Percentiles rank a stretch among this genome's conserved stretches.
Conservation (phyloP, 2,329 filamentous ascomycete genomes). For the Scedosporium aurantiacum region DNA sequence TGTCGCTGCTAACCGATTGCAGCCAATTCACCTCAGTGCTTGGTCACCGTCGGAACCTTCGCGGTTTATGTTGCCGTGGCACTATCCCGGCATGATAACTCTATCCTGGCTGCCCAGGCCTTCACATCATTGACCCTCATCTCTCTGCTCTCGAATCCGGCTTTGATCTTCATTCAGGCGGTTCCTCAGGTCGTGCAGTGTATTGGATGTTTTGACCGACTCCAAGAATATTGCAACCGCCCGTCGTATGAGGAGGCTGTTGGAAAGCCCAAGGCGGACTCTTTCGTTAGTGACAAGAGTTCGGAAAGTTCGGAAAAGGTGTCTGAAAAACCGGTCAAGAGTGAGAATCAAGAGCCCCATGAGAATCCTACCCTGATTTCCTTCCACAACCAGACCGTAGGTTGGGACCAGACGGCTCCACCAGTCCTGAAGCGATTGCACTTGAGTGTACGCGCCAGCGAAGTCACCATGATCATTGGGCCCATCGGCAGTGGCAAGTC, state of each 20-base stretch:
- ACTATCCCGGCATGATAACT: background rate
- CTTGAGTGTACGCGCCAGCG: conserved; percentile 17
- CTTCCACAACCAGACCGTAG: conserved; percentile 5
- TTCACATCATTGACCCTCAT: background rate
- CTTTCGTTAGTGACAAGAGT: background rate
- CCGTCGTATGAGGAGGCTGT: background rate
- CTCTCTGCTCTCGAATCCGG: background rate
- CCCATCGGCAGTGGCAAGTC: conserved; percentile 27
- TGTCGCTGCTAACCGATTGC: background rate
- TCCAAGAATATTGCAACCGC: background rate
- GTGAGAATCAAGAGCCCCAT: background rate
- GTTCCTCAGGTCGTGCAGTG: background rate
- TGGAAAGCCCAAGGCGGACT: background rate
- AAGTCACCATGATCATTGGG: conserved; percentile 27
- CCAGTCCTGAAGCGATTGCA: conserved; percentile 19
- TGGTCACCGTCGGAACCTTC: background rate
- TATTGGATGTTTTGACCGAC: background rate
- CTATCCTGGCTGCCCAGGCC: background rate
- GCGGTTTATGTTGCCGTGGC: background rate
- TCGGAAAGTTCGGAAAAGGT: background rate
- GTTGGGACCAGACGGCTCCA: conserved; percentile 6
- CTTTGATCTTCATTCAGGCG: background rate
- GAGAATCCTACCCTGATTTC: background rate
- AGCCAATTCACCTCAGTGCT: background rate
- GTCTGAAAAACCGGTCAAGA: background rate